Evolutionary conservation across 2,329 filamentous ascomycete genomes (phyloP), one percentile per base, ranked within the genome.

Genomic region (Beauveria australis): DNA sequence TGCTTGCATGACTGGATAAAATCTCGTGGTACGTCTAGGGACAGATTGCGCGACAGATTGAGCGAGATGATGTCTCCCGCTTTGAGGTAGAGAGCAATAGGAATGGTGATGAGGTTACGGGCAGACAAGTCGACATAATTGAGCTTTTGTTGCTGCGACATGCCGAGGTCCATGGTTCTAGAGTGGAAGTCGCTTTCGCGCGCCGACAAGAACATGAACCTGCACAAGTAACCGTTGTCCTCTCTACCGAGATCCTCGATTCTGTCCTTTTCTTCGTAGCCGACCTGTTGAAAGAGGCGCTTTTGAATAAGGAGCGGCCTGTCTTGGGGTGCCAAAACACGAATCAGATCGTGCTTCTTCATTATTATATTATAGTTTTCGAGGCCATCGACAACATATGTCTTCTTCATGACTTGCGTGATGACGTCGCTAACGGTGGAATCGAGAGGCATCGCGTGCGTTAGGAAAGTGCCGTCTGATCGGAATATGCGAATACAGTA

Each of bases 401-500:
- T 95, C 77, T 97, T 97, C 76, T 94, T 95, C 61, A 93, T 89
- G 65, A 99, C 84, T 71, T 94, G 90, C n/a, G 86, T 82, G 65
- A 97, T 87, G 49, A 97, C 87, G 62, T 99, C 93, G 19, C 84
- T 81, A 19, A 96, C 93, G 0, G 89, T 92, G 3, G 93, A 88
- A 69, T 92, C 91, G 57, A 97, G 78, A 2, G 87, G 80, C 73
- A 93, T 88, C 33, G 92, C 93, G 54, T 99, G 82, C 0, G 94
- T 97, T 7, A 92, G 91, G 76, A 97, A 99, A 0, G 94, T 97
- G 28, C 89, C 91, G 71, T 99, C 93, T 9, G 89, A 88, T 63
- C 92, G 88, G 78, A 99, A 99, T 43, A 99, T 91, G 40, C 94
- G 91, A 70, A 99, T 94, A 72, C 92, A 97, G 73, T 93, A 97